Evolutionary conservation across 2,329 filamentous ascomycete species (phyloP).

Genomic region (Xylaria hypoxylon): DNA sequence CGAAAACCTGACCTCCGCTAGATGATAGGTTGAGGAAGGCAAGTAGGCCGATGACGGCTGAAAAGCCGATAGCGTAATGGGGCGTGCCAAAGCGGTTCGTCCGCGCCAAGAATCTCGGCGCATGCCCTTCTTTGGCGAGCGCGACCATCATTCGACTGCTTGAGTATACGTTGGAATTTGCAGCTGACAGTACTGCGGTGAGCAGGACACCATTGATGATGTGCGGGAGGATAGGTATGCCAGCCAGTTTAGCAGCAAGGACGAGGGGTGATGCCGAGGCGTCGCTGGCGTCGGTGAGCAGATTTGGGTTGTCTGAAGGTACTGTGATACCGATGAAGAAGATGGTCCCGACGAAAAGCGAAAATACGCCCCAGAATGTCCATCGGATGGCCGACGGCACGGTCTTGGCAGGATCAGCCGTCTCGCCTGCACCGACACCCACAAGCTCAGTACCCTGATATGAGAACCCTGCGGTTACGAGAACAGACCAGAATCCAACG

Average conservation of each 20-base stretch:
- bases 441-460: conserved; percentile 82
- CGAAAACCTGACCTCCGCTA: conserved; percentile 71
- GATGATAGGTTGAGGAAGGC: conserved; percentile 75
- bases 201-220: conserved; percentile 84
- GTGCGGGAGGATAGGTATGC: conserved; percentile 71
- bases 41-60: conserved; percentile 70
- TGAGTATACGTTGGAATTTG: conserved; percentile 81
- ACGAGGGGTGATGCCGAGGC: conserved; percentile 75
- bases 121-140: conserved; percentile 72
- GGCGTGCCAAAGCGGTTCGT: conserved; percentile 74
- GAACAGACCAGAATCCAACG: conserved; percentile 75
- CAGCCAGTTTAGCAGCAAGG: conserved; percentile 69
- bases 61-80: conserved; percentile 67
- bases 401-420: conserved; percentile 75
- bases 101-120: conserved; percentile 68
- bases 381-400: conserved; percentile 79
- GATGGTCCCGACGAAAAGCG: conserved; percentile 72
- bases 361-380: conserved; percentile 80
- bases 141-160: conserved; percentile 76
- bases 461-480: conserved; percentile 76
- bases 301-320: conserved; percentile 68
- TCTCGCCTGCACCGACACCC: conserved; percentile 82
- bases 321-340: conserved; percentile 80
- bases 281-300: conserved; percentile 65
- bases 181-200: conserved; percentile 81